These are phyloP conservation scores for Carex cristatella DNA, from an alignment of 176 grass and related monocot species.

Conservation along the genomic window DNA sequence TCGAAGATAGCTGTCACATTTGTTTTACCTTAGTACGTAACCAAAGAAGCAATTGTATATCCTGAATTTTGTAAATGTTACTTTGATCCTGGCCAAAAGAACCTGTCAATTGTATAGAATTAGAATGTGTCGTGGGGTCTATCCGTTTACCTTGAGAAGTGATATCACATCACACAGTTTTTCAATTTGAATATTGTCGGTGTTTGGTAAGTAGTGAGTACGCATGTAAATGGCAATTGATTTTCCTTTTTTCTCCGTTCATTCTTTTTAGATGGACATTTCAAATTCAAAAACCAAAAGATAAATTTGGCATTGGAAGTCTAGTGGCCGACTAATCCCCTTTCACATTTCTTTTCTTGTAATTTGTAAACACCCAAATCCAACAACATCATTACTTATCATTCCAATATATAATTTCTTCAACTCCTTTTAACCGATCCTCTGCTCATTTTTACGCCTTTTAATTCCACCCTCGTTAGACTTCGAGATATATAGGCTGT, in stretches of 20 bases:
- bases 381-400: conserved; percentile 14
- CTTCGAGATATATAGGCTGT: neutral
- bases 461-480: conserved; percentile 2
- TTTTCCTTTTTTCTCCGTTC: neutral
- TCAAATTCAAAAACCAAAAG: conserved; percentile 10
- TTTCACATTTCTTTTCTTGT: conserved; percentile 14
- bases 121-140: too few relatives aligned
- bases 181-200: conserved; percentile 12
- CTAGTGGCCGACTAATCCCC: conserved; percentile 7
- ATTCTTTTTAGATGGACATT: conserved; percentile 13
- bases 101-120: too few relatives aligned
- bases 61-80: too few relatives aligned
- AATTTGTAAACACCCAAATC: conserved; percentile 1
- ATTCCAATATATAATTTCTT: neutral
- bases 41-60: neutral
- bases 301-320: neutral
- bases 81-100: too few relatives aligned
- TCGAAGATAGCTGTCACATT: neutral
- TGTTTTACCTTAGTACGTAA: neutral
- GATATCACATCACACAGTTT: conserved; percentile 1
- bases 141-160: neutral
- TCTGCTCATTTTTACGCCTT: neutral
- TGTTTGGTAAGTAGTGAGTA: neutral
- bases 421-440: neutral
- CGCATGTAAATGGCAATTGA: neutral